A percentile compares a stretch with the other conserved stretches of the same genome.
Conservation (phyloP, 2,329 filamentous ascomycete genomes). For the Fusarium sp. region DNA sequence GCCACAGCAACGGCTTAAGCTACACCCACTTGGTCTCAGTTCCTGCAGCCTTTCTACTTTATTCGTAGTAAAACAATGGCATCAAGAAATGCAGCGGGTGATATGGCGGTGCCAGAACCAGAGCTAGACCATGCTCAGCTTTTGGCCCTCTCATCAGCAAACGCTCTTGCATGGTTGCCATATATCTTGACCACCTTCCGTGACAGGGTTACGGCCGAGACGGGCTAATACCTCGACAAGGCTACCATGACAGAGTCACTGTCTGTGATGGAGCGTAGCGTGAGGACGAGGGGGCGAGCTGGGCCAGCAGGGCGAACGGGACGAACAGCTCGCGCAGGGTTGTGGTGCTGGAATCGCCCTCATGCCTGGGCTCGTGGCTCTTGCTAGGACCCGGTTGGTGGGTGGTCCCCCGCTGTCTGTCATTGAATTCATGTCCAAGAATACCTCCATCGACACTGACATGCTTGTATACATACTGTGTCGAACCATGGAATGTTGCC, state of each 20-base stretch:
- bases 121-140: slow-evolving; percentile 31
- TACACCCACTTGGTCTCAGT: slow-evolving; percentile 38
- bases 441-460: slow-evolving; percentile 33
- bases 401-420: slow-evolving; percentile 46
- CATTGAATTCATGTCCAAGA: slow-evolving; percentile 36
- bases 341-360: slow-evolving; percentile 39
- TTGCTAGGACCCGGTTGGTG: slow-evolving; percentile 45
- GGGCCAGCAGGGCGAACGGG: slow-evolving; percentile 43
- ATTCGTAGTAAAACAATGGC: slow-evolving; percentile 25
- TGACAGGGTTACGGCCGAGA: slow-evolving; percentile 47
- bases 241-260: slow-evolving; percentile 42
- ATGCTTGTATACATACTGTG: slow-evolving; percentile 34
- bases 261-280: slow-evolving; percentile 35
- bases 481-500: not conserved
- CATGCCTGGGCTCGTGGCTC: slow-evolving; percentile 43
- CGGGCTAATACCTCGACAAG: slow-evolving; percentile 45
- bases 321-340: slow-evolving; percentile 43
- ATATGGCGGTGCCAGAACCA: slow-evolving; percentile 19
- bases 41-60: slow-evolving; percentile 39
- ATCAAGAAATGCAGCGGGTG: slow-evolving; percentile 26
- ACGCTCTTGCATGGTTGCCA: slow-evolving; percentile 20
- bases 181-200: slow-evolving; percentile 45
- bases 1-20: slow-evolving; percentile 40
- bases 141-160: slow-evolving; percentile 31
- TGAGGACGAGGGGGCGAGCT: slow-evolving; percentile 41